These are phyloP conservation scores for Penicillium concentricum DNA, from an alignment of 2,329 filamentous ascomycete genomes.

Conservation along the genomic window DNA sequence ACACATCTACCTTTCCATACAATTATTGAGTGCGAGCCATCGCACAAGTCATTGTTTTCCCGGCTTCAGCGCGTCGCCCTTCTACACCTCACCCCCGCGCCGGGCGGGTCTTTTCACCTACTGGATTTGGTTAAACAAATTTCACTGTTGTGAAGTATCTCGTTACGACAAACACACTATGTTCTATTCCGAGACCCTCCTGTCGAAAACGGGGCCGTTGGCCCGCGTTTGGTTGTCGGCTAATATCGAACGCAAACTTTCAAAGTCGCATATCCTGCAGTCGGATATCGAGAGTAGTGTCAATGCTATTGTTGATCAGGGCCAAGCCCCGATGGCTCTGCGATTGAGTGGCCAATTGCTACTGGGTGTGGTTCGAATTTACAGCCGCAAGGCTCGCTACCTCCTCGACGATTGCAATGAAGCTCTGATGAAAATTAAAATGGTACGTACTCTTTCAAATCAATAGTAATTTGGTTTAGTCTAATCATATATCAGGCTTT, in stretches of 20 bases:
- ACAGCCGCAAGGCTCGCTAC: constrained; percentile 95
- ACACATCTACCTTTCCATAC: neutral
- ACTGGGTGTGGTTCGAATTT: constrained; percentile 94
- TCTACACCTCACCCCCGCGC: constrained; percentile 32
- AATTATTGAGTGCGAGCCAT: constrained; percentile 7
- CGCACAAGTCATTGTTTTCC: constrained; percentile 32
- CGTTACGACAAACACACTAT: constrained; percentile 52
- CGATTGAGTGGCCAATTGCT: constrained; percentile 91
- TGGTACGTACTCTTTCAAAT: constrained; percentile 59
- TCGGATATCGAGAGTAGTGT: constrained; percentile 95
- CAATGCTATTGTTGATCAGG: constrained; percentile 88
- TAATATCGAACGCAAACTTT: constrained; percentile 97
- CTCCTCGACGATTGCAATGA: constrained; percentile 97
- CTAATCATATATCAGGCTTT: constrained; percentile 67
- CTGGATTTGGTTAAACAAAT: constrained; percentile 31
- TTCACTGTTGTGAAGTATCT: constrained; percentile 29
- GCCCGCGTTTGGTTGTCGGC: constrained; percentile 97
- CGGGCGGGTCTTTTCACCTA: constrained; percentile 30
- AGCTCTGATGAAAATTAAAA: constrained; percentile 95
- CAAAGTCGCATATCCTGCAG: constrained; percentile 92
- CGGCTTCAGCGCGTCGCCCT: constrained; percentile 33
- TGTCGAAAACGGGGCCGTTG: constrained; percentile 95
- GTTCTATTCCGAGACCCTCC: constrained; percentile 96
- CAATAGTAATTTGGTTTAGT: neutral
- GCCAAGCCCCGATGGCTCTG: constrained; percentile 90